A percentile compares a stretch with the other conserved stretches of the same genome.
Evolutionary conservation across 495 filamentous ascomycete genomes (phyloP).

Genomic region (Penicillium fimorum): DNA sequence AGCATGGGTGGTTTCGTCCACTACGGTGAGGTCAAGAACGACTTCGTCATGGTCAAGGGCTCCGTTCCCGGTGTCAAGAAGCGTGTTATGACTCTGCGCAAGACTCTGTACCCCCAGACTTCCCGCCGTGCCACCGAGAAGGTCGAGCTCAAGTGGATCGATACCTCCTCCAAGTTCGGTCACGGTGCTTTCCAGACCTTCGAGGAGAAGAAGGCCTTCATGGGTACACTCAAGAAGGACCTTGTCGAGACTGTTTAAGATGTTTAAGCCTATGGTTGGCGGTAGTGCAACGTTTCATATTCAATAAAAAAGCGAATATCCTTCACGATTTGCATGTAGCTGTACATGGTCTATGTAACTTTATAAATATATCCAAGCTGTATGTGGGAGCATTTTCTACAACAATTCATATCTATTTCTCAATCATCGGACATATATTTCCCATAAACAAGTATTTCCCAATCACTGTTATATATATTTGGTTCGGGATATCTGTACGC

Average conservation of each 20-base stretch:
- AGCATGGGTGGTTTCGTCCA: constrained; percentile 99
- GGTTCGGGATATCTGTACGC: not conserved
- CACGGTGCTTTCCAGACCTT: constrained; percentile 99
- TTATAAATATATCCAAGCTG: not conserved
- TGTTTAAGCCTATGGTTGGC: constrained; percentile 46
- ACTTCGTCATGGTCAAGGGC: constrained; percentile 98
- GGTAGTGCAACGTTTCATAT: constrained; percentile 46
- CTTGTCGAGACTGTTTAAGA: constrained; percentile 68
- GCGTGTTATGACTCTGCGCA: constrained; percentile 97
- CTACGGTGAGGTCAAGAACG: constrained; percentile 99
- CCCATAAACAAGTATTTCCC: too few species aligned
- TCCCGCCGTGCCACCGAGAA: constrained; percentile 94
- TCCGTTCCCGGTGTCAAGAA: constrained; percentile 98
- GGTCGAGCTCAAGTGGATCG: constrained; percentile 99
- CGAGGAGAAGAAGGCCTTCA: constrained; percentile 95
- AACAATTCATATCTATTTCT: not conserved
- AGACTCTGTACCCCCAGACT: constrained; percentile 98
- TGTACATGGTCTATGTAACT: not conserved
- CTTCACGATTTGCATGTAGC: constrained; percentile 28
- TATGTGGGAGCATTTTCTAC: not conserved
- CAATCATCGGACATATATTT: not conserved
- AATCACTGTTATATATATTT: not conserved
- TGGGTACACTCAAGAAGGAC: constrained; percentile 99
- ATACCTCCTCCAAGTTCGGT: constrained; percentile 99
- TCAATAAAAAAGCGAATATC: constrained; percentile 51